Base-by-base conservation (phyloP, 169 alveolate species). In the Eimeria tenella region DNA sequence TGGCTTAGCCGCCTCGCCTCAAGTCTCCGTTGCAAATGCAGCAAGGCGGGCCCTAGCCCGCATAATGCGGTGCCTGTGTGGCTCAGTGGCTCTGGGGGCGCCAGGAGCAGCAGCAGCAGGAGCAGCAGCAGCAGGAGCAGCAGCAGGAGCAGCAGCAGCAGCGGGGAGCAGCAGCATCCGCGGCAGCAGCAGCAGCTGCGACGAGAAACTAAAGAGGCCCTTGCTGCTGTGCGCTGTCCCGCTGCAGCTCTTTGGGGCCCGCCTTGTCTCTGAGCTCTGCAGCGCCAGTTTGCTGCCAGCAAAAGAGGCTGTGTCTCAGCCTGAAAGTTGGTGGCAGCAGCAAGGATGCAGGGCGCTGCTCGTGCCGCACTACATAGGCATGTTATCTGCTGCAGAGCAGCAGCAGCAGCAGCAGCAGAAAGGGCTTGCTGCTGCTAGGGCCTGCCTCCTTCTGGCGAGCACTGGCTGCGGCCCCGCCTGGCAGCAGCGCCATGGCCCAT, bases 351-450 rank as follows among this genome's bases (percentile, higher is more conserved):
- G 87, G 65, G 87, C 53, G 52, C 70, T 49, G 70, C 50, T 52
- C 49, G 50, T 50, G 87, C 65, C 52, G 17, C 65, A n/a, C n/a
- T 77, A 42, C 56, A 8, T 77, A 58, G 50, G 25, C 49, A 60
- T 77, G 65, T n/a, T 55, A 17, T 60, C 70, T 31, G 42, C 42
- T 31, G 42, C 42, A 31, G 42, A 31, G 42, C 58, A 13, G 53
- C 9, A 5, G 9, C 53, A 3, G 3, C n/a, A 77, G 65, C 17
- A 49, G n/a, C 68, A 55, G 31, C 65, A 52, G 62, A 68, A 77
- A 23, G 87, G 87, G 63, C 4, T 77, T 55, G 87, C 70, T 55
- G 87, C 87, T 77, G 87, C 87, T 6, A 55, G 19, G 50, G 87
- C 87, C 50, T 77, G 87, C 19, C 65, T 77, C 52, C 65, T 7